A percentile compares a stretch with the other conserved stretches of the same genome.
These are phyloP conservation scores for Cladosporium austrohemisphaericum DNA, from an alignment of 2,329 filamentous ascomycete genomes.

Conservation along the genomic window DNA sequence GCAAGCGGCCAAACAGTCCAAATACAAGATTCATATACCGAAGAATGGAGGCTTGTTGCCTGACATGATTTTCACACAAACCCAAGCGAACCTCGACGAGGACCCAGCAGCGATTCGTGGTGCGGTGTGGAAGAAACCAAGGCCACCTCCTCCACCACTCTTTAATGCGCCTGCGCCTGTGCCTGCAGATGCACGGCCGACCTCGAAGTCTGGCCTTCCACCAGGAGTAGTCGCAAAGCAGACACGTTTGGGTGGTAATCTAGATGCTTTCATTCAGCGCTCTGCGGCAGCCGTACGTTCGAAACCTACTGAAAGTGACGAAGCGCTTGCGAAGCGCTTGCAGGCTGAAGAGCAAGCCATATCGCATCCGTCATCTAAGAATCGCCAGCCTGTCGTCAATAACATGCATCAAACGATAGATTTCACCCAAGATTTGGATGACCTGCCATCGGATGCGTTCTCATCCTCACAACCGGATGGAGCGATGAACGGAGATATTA, in stretches of 20 bases:
- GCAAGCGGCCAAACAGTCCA: slow-evolving; percentile 32
- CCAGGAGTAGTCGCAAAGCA: background rate
- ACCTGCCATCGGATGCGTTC: slow-evolving; percentile 63
- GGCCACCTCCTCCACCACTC: slow-evolving; percentile 21
- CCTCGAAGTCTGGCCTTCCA: background rate
- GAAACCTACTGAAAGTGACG: slow-evolving; percentile 24
- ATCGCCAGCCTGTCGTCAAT: background rate
- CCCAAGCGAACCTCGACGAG: slow-evolving; percentile 37
- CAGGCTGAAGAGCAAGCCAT: slow-evolving; percentile 30
- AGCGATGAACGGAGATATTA: background rate
- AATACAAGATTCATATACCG: slow-evolving; percentile 43
- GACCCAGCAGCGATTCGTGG: slow-evolving; percentile 45
- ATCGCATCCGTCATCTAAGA: background rate
- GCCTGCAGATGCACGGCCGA: background rate
- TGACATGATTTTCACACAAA: slow-evolving; percentile 43
- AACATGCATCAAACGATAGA: background rate
- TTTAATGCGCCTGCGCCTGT: slow-evolving; percentile 16
- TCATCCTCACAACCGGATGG: slow-evolving; percentile 52
- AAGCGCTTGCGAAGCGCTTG: slow-evolving; percentile 25
- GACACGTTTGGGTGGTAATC: slow-evolving; percentile 2
- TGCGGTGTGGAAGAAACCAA: slow-evolving; percentile 46
- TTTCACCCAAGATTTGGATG: slow-evolving; percentile 44
- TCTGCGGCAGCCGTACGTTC: background rate
- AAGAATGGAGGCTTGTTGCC: slow-evolving; percentile 38
- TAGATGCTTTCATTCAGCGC: slow-evolving; percentile 8